phyloP scores from a whole-genome alignment of 257 asterid species.

The Primulina huaijiensis region DNA sequence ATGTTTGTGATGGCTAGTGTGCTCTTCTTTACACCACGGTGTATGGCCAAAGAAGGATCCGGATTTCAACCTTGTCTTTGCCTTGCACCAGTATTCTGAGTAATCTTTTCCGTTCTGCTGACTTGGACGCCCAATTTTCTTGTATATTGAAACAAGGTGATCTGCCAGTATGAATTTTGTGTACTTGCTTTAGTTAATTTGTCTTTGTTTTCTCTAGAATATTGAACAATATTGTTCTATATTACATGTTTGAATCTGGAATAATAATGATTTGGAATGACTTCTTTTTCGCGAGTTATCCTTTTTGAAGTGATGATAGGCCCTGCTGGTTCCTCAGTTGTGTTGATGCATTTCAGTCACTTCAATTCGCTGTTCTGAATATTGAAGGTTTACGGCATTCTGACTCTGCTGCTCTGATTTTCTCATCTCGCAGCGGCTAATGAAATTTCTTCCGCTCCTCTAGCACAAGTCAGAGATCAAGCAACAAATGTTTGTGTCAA shows the following conservation, averaged over 20 bases:
- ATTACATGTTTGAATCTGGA: conserved; percentile 19
- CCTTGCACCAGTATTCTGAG: conserved; percentile 92
- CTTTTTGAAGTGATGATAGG: not conserved
- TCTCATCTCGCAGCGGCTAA: conserved; percentile 61
- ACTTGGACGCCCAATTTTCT: conserved; percentile 88
- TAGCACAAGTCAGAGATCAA: conserved; percentile 82
- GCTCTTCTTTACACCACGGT: conserved; percentile 97
- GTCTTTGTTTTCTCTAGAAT: not conserved
- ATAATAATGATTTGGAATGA: not conserved
- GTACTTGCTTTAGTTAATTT: conserved; percentile 9
- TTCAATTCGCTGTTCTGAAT: not conserved
- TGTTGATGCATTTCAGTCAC: conserved; percentile 18
- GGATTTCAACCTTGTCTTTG: conserved; percentile 89
- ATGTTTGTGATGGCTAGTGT: conserved; percentile 47
- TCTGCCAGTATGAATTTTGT: conserved; percentile 11
- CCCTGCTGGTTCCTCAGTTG: conserved; percentile 16
- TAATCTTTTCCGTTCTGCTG: conserved; percentile 93
- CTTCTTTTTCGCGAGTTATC: too few relatives aligned
- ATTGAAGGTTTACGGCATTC: conserved; percentile 9
- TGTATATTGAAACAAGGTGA: conserved; percentile 89
- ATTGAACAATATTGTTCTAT: not conserved
- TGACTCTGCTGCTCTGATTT: conserved; percentile 27
- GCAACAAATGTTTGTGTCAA: conserved; percentile 83
- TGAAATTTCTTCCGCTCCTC: conserved; percentile 80
- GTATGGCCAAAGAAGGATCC: conserved; percentile 94